These are phyloP conservation scores for Diversispora epigaea DNA, from an alignment of 192 early-diverging fungal species.

Conservation along the genomic window DNA sequence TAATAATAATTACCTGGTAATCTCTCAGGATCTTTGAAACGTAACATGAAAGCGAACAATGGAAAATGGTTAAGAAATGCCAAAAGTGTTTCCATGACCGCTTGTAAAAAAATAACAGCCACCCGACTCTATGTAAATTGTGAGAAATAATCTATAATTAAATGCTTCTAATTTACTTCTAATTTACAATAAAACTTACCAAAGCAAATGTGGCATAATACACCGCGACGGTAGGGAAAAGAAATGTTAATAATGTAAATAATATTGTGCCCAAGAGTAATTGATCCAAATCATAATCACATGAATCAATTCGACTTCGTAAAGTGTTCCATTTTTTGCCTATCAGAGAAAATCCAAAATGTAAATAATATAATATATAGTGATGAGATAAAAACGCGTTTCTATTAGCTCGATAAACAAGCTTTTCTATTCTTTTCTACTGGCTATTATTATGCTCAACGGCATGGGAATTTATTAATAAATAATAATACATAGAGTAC, in stretches of 20 bases:
- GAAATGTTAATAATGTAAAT: slow-evolving; percentile 88
- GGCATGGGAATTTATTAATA: too few relatives aligned
- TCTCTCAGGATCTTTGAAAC: slow-evolving; percentile 82
- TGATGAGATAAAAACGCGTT: too few relatives aligned
- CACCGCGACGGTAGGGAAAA: slow-evolving; percentile 93
- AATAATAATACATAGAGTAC: too few relatives aligned
- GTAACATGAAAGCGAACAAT: slow-evolving; percentile 87
- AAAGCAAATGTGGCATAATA: slow-evolving; percentile 90
- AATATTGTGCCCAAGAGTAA: slow-evolving; percentile 90
- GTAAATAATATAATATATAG: too few relatives aligned
- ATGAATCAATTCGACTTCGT: slow-evolving; percentile 88
- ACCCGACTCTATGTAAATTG: slow-evolving; percentile 63
- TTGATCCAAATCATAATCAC: slow-evolving; percentile 95
- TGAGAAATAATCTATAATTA: not conserved
- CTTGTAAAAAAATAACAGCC: slow-evolving; percentile 77
- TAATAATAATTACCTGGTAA: slow-evolving; percentile 69
- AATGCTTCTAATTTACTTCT: not conserved
- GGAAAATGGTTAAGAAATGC: slow-evolving; percentile 96
- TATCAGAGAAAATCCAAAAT: too few relatives aligned
- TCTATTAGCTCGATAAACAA: too few relatives aligned
- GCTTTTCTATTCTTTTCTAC: too few relatives aligned
- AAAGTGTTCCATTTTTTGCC: slow-evolving; percentile 84
- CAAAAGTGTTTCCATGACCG: slow-evolving; percentile 77
- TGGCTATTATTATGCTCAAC: too few relatives aligned
- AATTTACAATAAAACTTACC: slow-evolving; percentile 44